These are phyloP conservation scores for Streptanthus diversifolius DNA, from an alignment of 345 rosid species.

Conservation along the genomic window DNA sequence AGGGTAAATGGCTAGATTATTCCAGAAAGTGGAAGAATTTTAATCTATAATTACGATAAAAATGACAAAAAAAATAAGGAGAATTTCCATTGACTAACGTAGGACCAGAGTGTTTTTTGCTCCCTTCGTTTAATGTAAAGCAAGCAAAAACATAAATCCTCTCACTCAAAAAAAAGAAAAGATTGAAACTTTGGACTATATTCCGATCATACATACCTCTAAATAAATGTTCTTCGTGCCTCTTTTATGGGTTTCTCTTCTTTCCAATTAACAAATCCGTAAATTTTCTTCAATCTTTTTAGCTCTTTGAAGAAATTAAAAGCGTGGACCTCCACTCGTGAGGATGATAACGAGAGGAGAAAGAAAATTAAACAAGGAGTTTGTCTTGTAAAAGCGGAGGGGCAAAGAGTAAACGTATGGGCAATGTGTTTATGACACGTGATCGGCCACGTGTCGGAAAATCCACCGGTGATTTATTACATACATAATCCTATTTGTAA, in stretches of 20 bases:
- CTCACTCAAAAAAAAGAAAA: background rate
- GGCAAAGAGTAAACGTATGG: conserved; percentile 24
- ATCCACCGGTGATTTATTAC: background rate
- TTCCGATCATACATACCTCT: conserved; percentile 18
- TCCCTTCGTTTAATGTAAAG: background rate
- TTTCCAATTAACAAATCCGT: background rate
- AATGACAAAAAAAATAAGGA: background rate
- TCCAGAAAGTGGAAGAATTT: background rate
- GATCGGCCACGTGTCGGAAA: background rate
- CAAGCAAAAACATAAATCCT: background rate
- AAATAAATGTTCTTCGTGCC: background rate
- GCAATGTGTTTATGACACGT: conserved; percentile 20
- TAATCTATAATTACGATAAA: background rate
- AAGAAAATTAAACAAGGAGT: background rate
- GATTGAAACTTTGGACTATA: background rate
- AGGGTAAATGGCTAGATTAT: background rate
- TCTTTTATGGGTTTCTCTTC: background rate
- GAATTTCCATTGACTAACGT: conserved; percentile 4
- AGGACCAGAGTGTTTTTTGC: background rate
- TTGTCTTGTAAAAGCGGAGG: background rate
- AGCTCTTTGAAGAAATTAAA: background rate
- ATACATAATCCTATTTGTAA: background rate
- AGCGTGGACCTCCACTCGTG: background rate
- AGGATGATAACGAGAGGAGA: background rate
- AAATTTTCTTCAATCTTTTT: background rate